Evolutionary conservation across 2,329 filamentous ascomycete species (phyloP).

Genomic region (Incumbomyces delicatus): DNA sequence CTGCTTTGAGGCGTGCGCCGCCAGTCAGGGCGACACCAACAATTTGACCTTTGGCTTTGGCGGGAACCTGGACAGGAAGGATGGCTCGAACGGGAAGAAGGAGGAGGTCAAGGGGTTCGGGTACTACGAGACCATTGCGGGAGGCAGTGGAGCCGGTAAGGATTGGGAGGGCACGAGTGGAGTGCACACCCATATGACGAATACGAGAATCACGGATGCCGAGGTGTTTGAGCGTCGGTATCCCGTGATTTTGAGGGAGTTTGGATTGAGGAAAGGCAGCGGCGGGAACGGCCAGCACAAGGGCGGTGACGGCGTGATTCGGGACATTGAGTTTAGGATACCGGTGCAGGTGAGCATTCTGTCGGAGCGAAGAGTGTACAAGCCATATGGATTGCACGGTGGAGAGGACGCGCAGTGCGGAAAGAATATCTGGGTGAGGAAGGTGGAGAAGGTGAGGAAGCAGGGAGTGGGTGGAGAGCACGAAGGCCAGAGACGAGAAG

Average conservation of each 20-base stretch:
- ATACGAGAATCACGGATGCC: constrained; percentile 73
- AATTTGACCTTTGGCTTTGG: constrained; percentile 79
- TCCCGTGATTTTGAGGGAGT: constrained; percentile 64
- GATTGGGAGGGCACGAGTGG: constrained; percentile 67
- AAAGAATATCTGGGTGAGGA: constrained; percentile 77
- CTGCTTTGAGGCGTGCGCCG: constrained; percentile 70
- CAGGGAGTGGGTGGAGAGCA: constrained; percentile 22
- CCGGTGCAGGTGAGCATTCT: constrained; percentile 73
- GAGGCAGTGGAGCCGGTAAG: constrained; percentile 65
- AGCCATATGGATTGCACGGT: constrained; percentile 74
- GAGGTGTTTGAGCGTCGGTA: constrained; percentile 76
- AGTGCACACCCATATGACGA: constrained; percentile 80
- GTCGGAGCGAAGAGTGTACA: constrained; percentile 64
- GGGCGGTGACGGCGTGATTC: constrained; percentile 66
- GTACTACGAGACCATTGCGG: constrained; percentile 81
- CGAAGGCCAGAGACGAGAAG: constrained; percentile 37
- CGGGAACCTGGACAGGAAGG: constrained; percentile 42
- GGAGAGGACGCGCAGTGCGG: constrained; percentile 71
- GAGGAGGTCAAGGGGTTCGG: constrained; percentile 59
- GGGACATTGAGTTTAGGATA: constrained; percentile 77
- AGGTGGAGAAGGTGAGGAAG: constrained; percentile 45
- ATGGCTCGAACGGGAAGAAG: constrained; percentile 5
- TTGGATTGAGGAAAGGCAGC: constrained; percentile 55
- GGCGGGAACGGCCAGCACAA: constrained; percentile 57
- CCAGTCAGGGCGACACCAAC: constrained; percentile 71